Evolutionary conservation across 2,329 filamentous ascomycete species (phyloP), one percentile per base, ranked within the genome.

Genomic region (Orbilia javanica): DNA sequence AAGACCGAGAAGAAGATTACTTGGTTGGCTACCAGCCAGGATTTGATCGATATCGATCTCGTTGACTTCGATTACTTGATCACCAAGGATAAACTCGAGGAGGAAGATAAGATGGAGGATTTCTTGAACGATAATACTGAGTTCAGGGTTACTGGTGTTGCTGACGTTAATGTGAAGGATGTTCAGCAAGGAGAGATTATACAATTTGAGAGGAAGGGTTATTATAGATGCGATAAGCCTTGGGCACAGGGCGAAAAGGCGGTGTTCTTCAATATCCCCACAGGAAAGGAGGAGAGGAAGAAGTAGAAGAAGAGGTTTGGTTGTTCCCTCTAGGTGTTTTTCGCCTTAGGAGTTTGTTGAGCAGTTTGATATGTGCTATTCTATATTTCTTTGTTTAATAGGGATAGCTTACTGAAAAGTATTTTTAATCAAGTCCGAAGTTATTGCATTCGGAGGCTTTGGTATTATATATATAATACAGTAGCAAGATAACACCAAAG

Each of bases 51-150:
- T 6, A 90, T 96, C 22, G 93, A 97, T 84, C 88, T 97, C 10
- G 95, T 94, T 85, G 94, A 97, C 81, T 98, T 97, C 84, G 95
- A 97, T 85, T 95, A 96, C 85, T 88, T 98, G 60, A 92, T 98
- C 83, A 96, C 92, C 77, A 98, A 97, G 88, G 95, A 98, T 84
- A 94, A 96, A 83, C 88, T 98, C 29, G 92, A 94, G 84, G 92
- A 96, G 84, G 92, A 96, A 1, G 95, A 97, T 82, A 88, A 91
- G 60, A 87, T 97, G 15, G 93, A 97, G 84, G 90, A 96, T 80
- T 96, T 91, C 84, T 84, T 98, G 78, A 97, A 91, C 83, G 88
- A 90, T 25, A 86, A 90, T 68, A 97, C 93, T 0, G 90, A 93
- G 82, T 90, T 89, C 72, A 90, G 90, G 84, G 91, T 91, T 65